Conservation (phyloP, 352 stramenopile genomes). For the Phytophthora crassamura region DNA sequence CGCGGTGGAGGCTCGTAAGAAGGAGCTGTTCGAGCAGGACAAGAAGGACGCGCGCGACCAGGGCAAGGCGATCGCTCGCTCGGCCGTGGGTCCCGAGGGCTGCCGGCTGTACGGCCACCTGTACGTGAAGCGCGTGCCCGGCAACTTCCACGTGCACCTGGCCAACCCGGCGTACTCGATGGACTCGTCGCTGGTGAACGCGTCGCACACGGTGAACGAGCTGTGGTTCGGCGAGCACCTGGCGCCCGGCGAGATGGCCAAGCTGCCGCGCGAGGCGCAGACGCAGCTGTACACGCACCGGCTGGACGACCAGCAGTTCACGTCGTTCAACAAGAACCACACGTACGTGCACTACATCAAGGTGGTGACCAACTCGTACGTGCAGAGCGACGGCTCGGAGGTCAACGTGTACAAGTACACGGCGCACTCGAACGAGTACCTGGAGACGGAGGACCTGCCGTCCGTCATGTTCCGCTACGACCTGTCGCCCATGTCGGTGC, state of each 20-base stretch:
- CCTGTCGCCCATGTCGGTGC: slow-evolving; percentile 93
- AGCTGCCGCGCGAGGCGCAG: slow-evolving; percentile 90
- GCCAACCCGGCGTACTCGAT: slow-evolving; percentile 95
- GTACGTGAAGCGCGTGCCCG: slow-evolving; percentile 93
- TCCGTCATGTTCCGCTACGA: slow-evolving; percentile 94
- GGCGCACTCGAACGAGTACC: slow-evolving; percentile 89
- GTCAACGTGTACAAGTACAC: slow-evolving; percentile 92
- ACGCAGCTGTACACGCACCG: slow-evolving; percentile 93
- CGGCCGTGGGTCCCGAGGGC: slow-evolving; percentile 68
- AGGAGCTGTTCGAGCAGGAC: slow-evolving; percentile 94
- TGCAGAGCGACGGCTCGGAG: slow-evolving; percentile 63
- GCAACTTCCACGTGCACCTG: slow-evolving; percentile 99
- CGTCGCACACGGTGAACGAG: slow-evolving; percentile 96
- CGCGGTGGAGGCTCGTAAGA: slow-evolving; percentile 85
- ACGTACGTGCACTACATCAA: slow-evolving; percentile 99
- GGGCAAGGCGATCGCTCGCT: slow-evolving; percentile 64
- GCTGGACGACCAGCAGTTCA: slow-evolving; percentile 93
- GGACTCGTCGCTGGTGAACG: slow-evolving; percentile 90
- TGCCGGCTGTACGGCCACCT: slow-evolving; percentile 82
- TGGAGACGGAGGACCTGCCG: slow-evolving; percentile 85
- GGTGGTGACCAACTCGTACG: slow-evolving; percentile 94
- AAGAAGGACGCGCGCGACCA: slow-evolving; percentile 82
- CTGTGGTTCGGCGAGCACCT: slow-evolving; percentile 95
- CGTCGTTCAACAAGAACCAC: slow-evolving; percentile 94
- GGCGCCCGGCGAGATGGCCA: slow-evolving; percentile 52